Base-by-base conservation (phyloP, 495 filamentous ascomycete species). In the Daldinia caldariorum region DNA sequence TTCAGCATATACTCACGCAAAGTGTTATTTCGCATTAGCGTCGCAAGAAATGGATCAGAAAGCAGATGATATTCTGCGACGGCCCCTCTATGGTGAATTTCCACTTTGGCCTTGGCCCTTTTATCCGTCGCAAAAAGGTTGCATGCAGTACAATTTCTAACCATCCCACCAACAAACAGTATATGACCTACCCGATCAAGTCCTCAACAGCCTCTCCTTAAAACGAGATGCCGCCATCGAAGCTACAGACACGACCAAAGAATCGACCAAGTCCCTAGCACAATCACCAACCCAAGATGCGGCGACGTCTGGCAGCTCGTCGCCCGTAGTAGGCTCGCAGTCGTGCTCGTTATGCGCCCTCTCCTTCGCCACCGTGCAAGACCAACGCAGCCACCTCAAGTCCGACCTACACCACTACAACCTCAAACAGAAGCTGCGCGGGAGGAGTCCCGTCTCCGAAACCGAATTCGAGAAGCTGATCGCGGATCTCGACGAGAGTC, bases 351-450 rank as follows among this genome's bases (percentile, higher is more conserved):
- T 98, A 14, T 99, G 95, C 79, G 84, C 85, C 34, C 82, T 92
- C 16, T 81, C 84, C 0, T 95, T 92, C 71, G 69, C 79, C 29
- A 90, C 82, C 29, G 88, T 97, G 29, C 84, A 89, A 71, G 94
- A 97, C 57, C 96, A 99, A 72, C 87, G 91, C 49, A 84, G 86
- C 58, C 95, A 99, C 81, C 88, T 91, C 29, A 89, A 90, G 59
- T 97, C 94, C n/a, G 95, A 99, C 77, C 84, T 94, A 51, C 95
- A 99, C 79, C 85, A 90, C 60, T 98, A 97, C 79, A 99, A 99
- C 76, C 77, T 97, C 54, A 97, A 97, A 78, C 92, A 92, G 74
- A 94, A 92, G 80, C 79, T 97, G 37, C 85, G 89, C 58, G 92
- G 91, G 0, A 84, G 82, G 50, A 83, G 81, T 10, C 81, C 89